Evolutionary conservation across 2,329 filamentous ascomycete species (phyloP), one percentile per base, ranked within the genome.

Genomic region (Paraphaeosphaeria sporulosa): DNA sequence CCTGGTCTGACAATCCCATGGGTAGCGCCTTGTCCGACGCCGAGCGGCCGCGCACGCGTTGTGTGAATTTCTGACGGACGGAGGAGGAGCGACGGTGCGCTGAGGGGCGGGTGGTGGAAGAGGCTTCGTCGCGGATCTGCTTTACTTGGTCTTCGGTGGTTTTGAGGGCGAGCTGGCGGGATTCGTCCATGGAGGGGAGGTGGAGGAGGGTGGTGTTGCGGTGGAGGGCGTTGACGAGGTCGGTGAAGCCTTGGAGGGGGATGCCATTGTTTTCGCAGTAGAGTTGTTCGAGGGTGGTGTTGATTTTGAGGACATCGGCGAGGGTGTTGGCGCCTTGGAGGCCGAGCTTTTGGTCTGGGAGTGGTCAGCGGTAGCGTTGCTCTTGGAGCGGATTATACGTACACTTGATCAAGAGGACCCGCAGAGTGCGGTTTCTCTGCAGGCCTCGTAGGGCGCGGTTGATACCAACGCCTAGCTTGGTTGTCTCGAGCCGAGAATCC

Each of bases 181-280:
- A 88, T 63, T 85, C 82, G 38, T 85, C 81, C 86, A 91, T 89
- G 10, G 78, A 79, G 6, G 89, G 88, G 36, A 92, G 81, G 65
- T 84, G 85, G 15, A 90, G 72, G 1, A 92, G 74, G 0, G 85
- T 86, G 2, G 82, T 84, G 68, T 92, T 92, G 44, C 83, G 84
- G 60, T 89, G 84, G n/a, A 92, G 77, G 19, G 88, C 84, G 68
- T 91, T 89, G 52, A 92, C 87, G 7, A 91, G 78, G 54, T 89
- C 87, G 0, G 88, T 90, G 64, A 90, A 89, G 1, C 87, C 89
- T 64, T 89, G 87, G n/a, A 91, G 80, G 48, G 88, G 88, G 57
- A 91, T 90, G 57, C 88, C 87, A 69, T 92, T 92, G 73, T 90
- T 87, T 63, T 90, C 89, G 73, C 89, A 92, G 67, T 90, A 83